Evolutionary conservation across 2,329 filamentous ascomycete genomes (phyloP).

Genomic region (Aureobasidium lini): DNA sequence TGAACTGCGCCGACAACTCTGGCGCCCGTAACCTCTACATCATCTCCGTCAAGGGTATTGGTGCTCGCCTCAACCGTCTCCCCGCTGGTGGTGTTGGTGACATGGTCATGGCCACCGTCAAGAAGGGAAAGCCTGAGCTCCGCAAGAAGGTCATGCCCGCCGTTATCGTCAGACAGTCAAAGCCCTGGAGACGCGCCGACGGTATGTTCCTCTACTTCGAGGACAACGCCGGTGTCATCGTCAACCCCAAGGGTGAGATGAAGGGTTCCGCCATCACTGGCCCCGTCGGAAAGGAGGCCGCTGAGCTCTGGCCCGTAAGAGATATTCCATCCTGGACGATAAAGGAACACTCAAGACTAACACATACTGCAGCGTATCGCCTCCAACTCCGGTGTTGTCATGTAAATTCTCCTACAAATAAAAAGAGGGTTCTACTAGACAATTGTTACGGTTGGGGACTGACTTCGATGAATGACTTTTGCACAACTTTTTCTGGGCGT

Average conservation of each 20-base stretch:
- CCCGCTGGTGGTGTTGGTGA: conserved; percentile 96
- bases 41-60: conserved; percentile 98
- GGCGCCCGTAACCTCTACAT: conserved; percentile 97
- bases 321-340: conserved; percentile 20
- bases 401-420: conserved; percentile 55
- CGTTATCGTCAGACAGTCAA: conserved; percentile 96
- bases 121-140: conserved; percentile 99
- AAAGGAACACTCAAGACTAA: conserved; percentile 12
- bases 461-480: conserved; percentile 9
- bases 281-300: conserved; percentile 98
- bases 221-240: conserved; percentile 99
- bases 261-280: conserved; percentile 99
- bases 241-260: conserved; percentile 99
- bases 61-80: conserved; percentile 94
- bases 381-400: conserved; percentile 99
- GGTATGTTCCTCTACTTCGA: conserved; percentile 99
- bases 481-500: conserved; percentile 10
- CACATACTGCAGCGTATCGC: conserved; percentile 72
- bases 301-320: conserved; percentile 96
- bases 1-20: conserved; percentile 99
- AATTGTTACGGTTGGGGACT: conserved; percentile 7
- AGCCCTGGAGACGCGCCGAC: conserved; percentile 98
- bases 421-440: conserved; percentile 12
- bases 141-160: conserved; percentile 99
- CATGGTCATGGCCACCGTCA: conserved; percentile 99